A percentile compares a stretch with the other conserved stretches of the same genome.
These are phyloP conservation scores for Solanum acaule DNA, from an alignment of 257 asterid species.

Conservation along the genomic window DNA sequence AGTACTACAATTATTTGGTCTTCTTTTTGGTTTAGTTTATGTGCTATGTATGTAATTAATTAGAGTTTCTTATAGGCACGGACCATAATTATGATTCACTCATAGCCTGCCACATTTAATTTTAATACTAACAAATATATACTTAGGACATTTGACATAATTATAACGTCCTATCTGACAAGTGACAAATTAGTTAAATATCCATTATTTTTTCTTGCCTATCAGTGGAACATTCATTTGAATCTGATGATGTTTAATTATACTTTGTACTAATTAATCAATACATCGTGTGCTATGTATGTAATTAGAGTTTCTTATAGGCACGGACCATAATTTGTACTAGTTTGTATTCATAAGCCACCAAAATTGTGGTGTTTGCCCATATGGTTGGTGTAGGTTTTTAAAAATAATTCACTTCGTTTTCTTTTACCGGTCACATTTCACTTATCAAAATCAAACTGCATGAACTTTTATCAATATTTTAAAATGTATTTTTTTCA, in stretches of 20 bases:
- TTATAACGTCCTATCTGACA: not conserved
- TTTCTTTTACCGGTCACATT: not conserved
- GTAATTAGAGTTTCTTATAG: too few relatives aligned
- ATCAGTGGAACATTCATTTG: not conserved
- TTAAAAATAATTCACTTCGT: not conserved
- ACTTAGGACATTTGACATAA: not conserved
- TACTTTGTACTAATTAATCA: not conserved
- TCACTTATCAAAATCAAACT: not conserved
- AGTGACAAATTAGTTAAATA: not conserved
- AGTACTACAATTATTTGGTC: not conserved
- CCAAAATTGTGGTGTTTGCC: not conserved
- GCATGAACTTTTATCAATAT: too few relatives aligned
- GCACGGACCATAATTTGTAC: too few relatives aligned
- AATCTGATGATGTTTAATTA: not conserved
- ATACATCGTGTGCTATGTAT: too few relatives aligned
- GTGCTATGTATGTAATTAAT: not conserved
- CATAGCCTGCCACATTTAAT: not conserved
- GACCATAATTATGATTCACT: not conserved
- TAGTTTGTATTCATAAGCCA: not conserved
- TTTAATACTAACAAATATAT: not conserved
- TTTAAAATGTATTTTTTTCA: too few relatives aligned
- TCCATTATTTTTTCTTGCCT: not conserved
- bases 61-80: not conserved
- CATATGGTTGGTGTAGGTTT: not conserved
- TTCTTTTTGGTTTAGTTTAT: not conserved